These are phyloP conservation scores for Barnettozyma botsteinii DNA, from an alignment of 805 yeast genomes.

Conservation along the genomic window DNA sequence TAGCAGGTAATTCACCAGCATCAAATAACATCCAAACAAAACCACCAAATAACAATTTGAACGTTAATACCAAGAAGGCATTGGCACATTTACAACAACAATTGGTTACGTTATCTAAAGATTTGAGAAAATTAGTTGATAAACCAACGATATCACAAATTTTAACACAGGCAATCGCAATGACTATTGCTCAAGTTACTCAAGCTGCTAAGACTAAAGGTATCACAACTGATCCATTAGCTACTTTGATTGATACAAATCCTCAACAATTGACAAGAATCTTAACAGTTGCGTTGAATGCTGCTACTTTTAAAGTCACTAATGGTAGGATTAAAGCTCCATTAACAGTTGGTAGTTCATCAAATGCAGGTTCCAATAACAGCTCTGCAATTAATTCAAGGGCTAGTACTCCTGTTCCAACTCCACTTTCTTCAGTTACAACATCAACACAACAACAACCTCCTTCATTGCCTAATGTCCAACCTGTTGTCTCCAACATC, in stretches of 20 bases:
- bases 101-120: conserved; percentile 71
- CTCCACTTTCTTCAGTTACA: background rate
- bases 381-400: conserved; percentile 12
- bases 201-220: conserved; percentile 85
- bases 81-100: conserved; percentile 83
- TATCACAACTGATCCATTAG: conserved; percentile 70
- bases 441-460: background rate
- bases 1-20: conserved; percentile 12
- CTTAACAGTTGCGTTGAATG: conserved; percentile 73
- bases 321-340: conserved; percentile 45
- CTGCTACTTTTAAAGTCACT: conserved; percentile 60
- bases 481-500: too few species aligned
- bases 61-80: conserved; percentile 48
- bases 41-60: conserved; percentile 19
- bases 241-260: conserved; percentile 71
- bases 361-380: conserved; percentile 8
- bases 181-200: conserved; percentile 85
- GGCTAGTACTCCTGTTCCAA: conserved; percentile 13
- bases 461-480: background rate
- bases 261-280: conserved; percentile 78
- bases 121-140: conserved; percentile 60
- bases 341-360: conserved; percentile 26
- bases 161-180: conserved; percentile 85
- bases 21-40: conserved; percentile 24
- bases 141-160: conserved; percentile 80